Base-by-base conservation (phyloP, 306 rosid genomes). In the Prunus padus region DNA sequence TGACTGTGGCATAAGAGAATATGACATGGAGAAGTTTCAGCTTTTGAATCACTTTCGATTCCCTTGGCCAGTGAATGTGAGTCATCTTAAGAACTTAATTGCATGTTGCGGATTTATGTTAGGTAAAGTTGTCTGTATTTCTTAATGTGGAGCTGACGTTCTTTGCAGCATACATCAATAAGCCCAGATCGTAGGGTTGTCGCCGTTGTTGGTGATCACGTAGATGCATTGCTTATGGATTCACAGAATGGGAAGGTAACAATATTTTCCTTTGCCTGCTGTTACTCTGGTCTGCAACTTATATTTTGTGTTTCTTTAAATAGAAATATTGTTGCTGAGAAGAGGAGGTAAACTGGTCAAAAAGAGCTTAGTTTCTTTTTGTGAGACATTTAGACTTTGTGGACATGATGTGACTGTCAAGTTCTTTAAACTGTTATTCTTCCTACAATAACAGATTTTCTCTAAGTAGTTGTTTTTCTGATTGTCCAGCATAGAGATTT, bases 61-160 rank as follows among this genome's bases (percentile, higher is more conserved):
- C 76, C 90, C 96, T 69, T 92, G 97, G 97, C 92, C 97, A 5
- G 93, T 92, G 56, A 92, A 92, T 84, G 97, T 92, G 80, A 88
- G 93, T 65, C 76, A 76, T 76, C 80, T 61, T 65, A 26, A 61
- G 77, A 74, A 68, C 50, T 65, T 69, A 57, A 47, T 40, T 47
- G 51, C 15, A 22, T 56, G 20, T 65, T 69, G 74, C 57, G 20
- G 59, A 42, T 51, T 75, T 40, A 11, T 31, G 30, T 37, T 12
- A 37, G 14, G 30, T 51, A 25, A 57, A 23, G 23, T 57, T 22
- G 10, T 20, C 22, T 11, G 12, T 9, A 9, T 55, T 9, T 55
- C 25, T n/a, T 28, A 23, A 37, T 49, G 66, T 5, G 65, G 79
- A 66, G 71, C 40, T 65, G 44, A 50, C 37, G 71, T 82, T 80